These are phyloP conservation scores for Neltuma alba DNA, from an alignment of 306 rosid genomes.

Conservation along the genomic window DNA sequence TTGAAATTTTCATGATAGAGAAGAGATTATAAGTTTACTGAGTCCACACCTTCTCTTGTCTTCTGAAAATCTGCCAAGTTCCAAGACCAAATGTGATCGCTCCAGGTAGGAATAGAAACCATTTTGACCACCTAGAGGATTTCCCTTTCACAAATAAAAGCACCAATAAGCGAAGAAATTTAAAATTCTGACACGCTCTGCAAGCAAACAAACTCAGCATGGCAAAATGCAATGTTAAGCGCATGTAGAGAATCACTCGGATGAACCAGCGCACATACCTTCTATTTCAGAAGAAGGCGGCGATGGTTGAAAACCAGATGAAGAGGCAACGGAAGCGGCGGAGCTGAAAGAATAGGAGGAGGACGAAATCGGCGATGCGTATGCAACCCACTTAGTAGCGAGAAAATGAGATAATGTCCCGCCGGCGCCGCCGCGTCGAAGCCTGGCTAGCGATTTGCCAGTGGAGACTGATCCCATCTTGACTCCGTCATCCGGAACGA, in stretches of 20 bases:
- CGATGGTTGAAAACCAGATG: constrained; percentile 42
- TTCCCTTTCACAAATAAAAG: constrained; percentile 44
- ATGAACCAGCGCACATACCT: constrained; percentile 42
- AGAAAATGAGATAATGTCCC: constrained; percentile 11
- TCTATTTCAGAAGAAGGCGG: constrained; percentile 45
- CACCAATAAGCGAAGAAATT: neutral
- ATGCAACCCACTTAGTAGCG: constrained; percentile 18
- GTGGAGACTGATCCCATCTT: constrained; percentile 51
- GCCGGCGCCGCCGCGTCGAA: constrained; percentile 40
- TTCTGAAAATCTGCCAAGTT: constrained; percentile 91
- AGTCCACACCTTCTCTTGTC: constrained; percentile 75
- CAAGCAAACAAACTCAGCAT: constrained; percentile 13
- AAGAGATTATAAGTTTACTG: neutral
- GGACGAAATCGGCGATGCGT: constrained; percentile 19
- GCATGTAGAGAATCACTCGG: constrained; percentile 4
- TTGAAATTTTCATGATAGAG: neutral
- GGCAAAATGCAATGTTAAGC: constrained; percentile 14
- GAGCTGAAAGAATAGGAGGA: constrained; percentile 43
- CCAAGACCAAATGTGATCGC: constrained; percentile 96
- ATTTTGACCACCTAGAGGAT: constrained; percentile 62
- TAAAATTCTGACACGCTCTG: neutral
- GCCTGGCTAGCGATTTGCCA: constrained; percentile 46
- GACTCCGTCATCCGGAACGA: constrained; percentile 17
- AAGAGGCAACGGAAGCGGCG: constrained; percentile 47
- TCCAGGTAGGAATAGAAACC: constrained; percentile 87